Evolutionary conservation across 1,284 basidiomycete species (phyloP), one percentile per base, ranked within the genome.

Genomic region (Ustilago lituana): DNA sequence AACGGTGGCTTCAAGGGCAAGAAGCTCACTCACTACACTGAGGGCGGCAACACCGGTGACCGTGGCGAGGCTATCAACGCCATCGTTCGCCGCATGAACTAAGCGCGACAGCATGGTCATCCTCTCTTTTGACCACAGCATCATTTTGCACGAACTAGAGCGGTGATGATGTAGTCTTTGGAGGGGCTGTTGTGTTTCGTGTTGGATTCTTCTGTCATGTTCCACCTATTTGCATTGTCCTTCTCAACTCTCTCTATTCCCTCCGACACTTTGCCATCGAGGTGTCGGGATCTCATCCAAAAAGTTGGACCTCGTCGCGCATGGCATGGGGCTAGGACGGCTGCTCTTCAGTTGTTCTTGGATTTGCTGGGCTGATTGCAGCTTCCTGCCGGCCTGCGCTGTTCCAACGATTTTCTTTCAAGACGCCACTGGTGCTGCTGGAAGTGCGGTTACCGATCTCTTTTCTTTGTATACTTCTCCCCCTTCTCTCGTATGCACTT

Each of bases 11-110:
- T 93, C 94, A 90, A 92, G 85, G 89, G 88, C 82, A 88, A 93
- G 83, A 98, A 98, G 87, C 95, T 98, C 90, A 93, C 90, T 86
- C 76, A 79, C 67, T 83, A 78, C 71, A 78, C 83, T 63, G 82
- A 84, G 77, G 83, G 82, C 68, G 94, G 94, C 86, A 94, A 98
- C 68, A 79, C 79, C 83, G 94, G 94, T 85, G 90, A 97, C 87
- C 91, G 94, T 83, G 94, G 97, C 85, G 86, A 86, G 80, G 92
- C 92, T 87, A 97, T 98, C 87, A 95, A 95, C 89, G 90, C 91
- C 85, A 91, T 98, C 85, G 89, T 98, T 85, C 88, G 93, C 80
- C 92, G 95, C 86, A 96, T 98, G 94, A 70, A 70, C 67, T 70
- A 58, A 70, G 57, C 49, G 39, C 48, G 24, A 17, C 31, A 26